Evolutionary conservation across 371 early-diverging fungal species (phyloP), one percentile per base, ranked within the genome.

Genomic region (Mucor indicus): DNA sequence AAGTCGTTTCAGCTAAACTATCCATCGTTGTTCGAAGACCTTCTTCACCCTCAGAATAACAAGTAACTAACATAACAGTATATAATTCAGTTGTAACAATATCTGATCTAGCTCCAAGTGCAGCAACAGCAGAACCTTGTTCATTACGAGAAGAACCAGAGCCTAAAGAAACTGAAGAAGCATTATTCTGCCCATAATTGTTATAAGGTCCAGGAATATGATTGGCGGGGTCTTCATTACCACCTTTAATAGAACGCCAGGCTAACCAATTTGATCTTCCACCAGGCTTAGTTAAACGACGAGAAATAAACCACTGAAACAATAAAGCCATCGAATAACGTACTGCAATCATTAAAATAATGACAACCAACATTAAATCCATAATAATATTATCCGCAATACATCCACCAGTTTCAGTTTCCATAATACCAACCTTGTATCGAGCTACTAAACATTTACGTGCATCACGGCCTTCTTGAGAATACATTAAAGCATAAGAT

Each of bases 1-100:
- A 80, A 9, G 72, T 76, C 0, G 92, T 91, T 24, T 71, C 65
- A 19, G 89, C 84, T 17, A 96, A 75, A 58, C 89, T 88, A 55
- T 94, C 90, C 56, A 96, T 64, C 13, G 96, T 96, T 10, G 77
- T 79, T 32, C 84, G 71, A 32, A 94, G 72, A 1, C 87, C 86
- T 44, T 78, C 84, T 62, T 83, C 83, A 53, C 89, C 84, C 60
- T 91, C 92, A 9, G 86, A 85, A 60, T 91, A 91, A 61, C 86
- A 84, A 23, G 90, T 86, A 20, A 83, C 88, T 22, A 86, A 62
- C 60, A 86, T 59, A 37, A 69, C 58, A 4, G 81, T 72, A 38
- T 79, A 81, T 8, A 76, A 48, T 49, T 78, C 75, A 20, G 70
- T 67, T 1, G 53, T 55, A 8, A 73, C 67, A 44, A 73, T 73